Conservation (phyloP, 768 basidiomycete genomes). For the Leccinum uliginosum region DNA sequence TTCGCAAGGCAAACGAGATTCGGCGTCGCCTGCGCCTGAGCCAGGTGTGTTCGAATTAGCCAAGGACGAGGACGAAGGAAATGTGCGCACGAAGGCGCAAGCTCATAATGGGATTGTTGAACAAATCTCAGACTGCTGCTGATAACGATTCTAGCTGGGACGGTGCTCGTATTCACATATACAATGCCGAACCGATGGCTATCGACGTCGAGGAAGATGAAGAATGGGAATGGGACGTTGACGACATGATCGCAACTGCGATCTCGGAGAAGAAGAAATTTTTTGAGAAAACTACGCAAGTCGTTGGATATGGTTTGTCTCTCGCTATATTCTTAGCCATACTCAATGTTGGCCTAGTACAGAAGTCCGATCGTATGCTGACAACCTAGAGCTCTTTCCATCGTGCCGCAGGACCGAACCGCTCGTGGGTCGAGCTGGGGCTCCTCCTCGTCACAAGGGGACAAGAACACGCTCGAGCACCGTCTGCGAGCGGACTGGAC, state of each 20-base stretch:
- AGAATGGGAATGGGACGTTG: conserved; percentile 88
- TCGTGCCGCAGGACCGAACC: too few relatives aligned
- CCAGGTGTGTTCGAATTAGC: conserved; percentile 61
- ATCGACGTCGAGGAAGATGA: conserved; percentile 48
- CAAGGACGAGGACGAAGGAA: conserved; percentile 56
- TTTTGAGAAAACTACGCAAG: conserved; percentile 55
- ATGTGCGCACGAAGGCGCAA: conserved; percentile 41
- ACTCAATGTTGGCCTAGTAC: conserved; percentile 10
- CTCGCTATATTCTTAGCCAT: background rate
- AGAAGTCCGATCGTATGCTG: too few relatives aligned
- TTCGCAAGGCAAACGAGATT: conserved; percentile 45
- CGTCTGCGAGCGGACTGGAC: conserved; percentile 63
- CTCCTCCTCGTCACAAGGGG: conserved; percentile 9
- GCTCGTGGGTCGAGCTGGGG: conserved; percentile 45
- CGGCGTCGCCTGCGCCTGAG: conserved; percentile 55
- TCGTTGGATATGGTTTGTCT: conserved; percentile 38
- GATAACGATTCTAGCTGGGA: conserved; percentile 89
- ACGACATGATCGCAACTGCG: conserved; percentile 93
- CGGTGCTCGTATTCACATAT: conserved; percentile 71
- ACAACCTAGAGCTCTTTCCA: too few relatives aligned
- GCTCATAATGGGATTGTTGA: conserved; percentile 47
- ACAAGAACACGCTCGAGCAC: background rate
- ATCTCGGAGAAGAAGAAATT: conserved; percentile 43
- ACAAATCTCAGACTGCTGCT: conserved; percentile 83
- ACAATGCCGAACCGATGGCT: conserved; percentile 33